Percentiles rank a stretch among this genome's conserved stretches.
phyloP scores from a whole-genome alignment of 352 stramenopile genomes.

The Phytophthora niederhauseri region DNA sequence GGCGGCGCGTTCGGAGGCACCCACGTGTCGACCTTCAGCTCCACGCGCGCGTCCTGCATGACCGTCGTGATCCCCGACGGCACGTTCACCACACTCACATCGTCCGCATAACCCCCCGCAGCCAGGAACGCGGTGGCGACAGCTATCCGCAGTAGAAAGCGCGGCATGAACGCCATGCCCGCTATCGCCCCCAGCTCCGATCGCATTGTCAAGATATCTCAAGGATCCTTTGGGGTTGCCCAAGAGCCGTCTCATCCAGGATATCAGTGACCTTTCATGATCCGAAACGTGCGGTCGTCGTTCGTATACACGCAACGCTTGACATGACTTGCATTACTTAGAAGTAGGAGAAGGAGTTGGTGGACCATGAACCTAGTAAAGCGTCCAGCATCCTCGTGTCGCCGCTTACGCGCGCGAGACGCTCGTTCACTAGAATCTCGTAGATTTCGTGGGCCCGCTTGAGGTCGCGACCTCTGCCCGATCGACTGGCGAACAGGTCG shows the following conservation, averaged over 20 bases:
- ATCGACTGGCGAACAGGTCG: conserved; percentile 49
- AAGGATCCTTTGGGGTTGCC: neutral
- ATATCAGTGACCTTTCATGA: conserved; percentile 26
- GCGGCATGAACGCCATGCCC: conserved; percentile 6
- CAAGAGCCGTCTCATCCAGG: conserved; percentile 8
- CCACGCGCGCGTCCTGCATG: conserved; percentile 39
- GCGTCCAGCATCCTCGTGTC: conserved; percentile 19
- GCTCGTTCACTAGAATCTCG: conserved; percentile 39
- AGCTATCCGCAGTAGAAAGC: conserved; percentile 7
- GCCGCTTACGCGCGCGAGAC: conserved; percentile 26
- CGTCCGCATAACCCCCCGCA: conserved; percentile 4
- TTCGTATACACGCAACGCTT: conserved; percentile 2
- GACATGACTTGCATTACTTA: neutral
- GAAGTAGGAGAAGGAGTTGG: too few relatives aligned
- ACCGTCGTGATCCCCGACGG: conserved; percentile 60
- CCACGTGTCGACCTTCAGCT: conserved; percentile 51
- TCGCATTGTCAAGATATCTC: conserved; percentile 7
- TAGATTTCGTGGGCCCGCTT: conserved; percentile 44
- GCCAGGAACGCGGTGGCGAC: conserved; percentile 1
- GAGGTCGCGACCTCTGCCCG: conserved; percentile 31
- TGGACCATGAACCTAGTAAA: too few relatives aligned
- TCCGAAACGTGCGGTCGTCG: conserved; percentile 16
- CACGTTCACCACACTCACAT: conserved; percentile 50
- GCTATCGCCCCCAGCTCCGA: conserved; percentile 1
- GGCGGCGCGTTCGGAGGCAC: conserved; percentile 42